phyloP scores from a whole-genome alignment of 1,284 basidiomycete genomes.

The Coniferiporia sulphurascens region DNA sequence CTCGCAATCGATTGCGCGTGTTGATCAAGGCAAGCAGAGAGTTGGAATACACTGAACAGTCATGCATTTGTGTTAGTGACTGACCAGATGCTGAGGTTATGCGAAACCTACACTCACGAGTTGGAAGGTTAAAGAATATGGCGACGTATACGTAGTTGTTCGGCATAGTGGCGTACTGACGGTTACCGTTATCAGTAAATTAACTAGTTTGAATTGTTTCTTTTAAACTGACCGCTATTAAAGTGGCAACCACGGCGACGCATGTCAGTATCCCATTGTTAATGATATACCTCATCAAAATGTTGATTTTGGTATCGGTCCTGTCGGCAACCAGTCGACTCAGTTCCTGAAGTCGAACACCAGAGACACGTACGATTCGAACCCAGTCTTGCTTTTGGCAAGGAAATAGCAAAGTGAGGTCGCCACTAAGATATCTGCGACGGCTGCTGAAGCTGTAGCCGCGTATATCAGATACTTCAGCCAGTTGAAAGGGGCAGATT shows the following conservation, averaged over 20 bases:
- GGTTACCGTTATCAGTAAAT: neutral
- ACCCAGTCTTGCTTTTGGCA: too few relatives aligned
- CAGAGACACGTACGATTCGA: too few relatives aligned
- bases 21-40: slow-evolving; percentile 2
- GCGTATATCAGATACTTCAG: too few relatives aligned
- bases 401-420: too few relatives aligned
- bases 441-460: too few relatives aligned
- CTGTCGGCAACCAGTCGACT: neutral
- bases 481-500: too few relatives aligned
- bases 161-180: slow-evolving; percentile 21
- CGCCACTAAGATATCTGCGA: too few relatives aligned
- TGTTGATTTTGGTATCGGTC: slow-evolving; percentile 3
- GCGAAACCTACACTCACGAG: slow-evolving; percentile 13
- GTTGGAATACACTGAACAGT: neutral
- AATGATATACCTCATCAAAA: slow-evolving; percentile 4
- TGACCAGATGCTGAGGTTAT: neutral
- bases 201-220: too few relatives aligned
- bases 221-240: neutral
- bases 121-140: slow-evolving; percentile 22
- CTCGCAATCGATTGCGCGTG: neutral
- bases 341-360: neutral
- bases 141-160: slow-evolving; percentile 23
- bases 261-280: slow-evolving; percentile 3
- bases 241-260: neutral
- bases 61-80: neutral